phyloP scores from a whole-genome alignment of 2,329 filamentous ascomycete species.

The Diaporthe humulicola region DNA sequence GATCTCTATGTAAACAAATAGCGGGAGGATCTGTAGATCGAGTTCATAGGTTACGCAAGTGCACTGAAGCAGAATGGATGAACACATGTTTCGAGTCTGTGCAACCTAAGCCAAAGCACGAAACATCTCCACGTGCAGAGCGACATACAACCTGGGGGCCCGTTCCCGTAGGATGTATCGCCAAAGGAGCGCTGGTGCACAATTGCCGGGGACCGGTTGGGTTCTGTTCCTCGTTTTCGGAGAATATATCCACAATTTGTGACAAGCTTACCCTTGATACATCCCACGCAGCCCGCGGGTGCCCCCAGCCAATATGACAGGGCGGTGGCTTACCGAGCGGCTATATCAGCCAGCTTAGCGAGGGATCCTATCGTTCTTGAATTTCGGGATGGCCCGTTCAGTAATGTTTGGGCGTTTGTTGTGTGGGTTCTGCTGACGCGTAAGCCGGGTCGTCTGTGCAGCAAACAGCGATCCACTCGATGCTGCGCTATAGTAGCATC shows the following conservation, averaged over 20 bases:
- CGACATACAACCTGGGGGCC: background rate
- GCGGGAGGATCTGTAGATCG: conserved; percentile 8
- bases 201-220: background rate
- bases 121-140: conserved; percentile 24
- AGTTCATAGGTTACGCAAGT: background rate
- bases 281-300: conserved; percentile 8
- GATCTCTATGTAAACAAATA: background rate
- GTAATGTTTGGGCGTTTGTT: conserved; percentile 1
- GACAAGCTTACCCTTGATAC: conserved; percentile 8
- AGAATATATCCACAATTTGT: conserved; percentile 9
- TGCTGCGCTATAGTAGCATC: conserved; percentile 26
- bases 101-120: background rate
- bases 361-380: background rate
- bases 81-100: conserved; percentile 24
- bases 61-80: background rate
- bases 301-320: conserved; percentile 16
- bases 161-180: background rate
- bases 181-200: background rate
- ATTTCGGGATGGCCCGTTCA: conserved; percentile 17
- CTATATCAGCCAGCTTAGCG: background rate
- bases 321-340: conserved; percentile 5
- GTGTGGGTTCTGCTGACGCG: conserved; percentile 10
- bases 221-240: background rate
- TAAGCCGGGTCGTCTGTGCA: conserved; percentile 19
- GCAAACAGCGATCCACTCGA: background rate